These are phyloP conservation scores for Saccharomycopsis sp. DNA, from an alignment of 805 yeast genomes.

Conservation along the genomic window DNA sequence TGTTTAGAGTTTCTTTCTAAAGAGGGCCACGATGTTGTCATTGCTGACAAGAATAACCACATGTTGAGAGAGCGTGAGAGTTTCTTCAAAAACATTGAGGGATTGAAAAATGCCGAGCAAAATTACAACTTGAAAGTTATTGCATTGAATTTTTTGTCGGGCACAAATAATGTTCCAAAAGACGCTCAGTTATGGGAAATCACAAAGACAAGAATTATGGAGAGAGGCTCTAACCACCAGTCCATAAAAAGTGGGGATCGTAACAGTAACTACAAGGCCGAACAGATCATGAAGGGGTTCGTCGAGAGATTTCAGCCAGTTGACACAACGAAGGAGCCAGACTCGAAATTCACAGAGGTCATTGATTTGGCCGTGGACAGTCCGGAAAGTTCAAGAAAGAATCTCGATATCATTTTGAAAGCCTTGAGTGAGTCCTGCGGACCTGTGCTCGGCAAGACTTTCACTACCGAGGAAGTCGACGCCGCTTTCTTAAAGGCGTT, in stretches of 20 bases:
- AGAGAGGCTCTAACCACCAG: conserved; percentile 84
- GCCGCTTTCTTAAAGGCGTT: conserved; percentile 46
- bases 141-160: conserved; percentile 57
- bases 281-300: conserved; percentile 67
- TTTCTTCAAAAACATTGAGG: conserved; percentile 44
- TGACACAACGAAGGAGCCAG: conserved; percentile 42
- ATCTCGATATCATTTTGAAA: conserved; percentile 37
- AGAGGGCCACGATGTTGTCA: conserved; percentile 37
- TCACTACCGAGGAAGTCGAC: conserved; percentile 33
- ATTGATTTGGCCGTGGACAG: conserved; percentile 44
- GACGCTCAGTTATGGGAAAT: conserved; percentile 35
- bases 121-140: conserved; percentile 38
- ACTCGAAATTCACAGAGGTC: conserved; percentile 53
- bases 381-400: conserved; percentile 38
- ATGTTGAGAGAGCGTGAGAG: conserved; percentile 58
- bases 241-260: conserved; percentile 45
- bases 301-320: conserved; percentile 60
- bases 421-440: conserved; percentile 27
- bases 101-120: conserved; percentile 34
- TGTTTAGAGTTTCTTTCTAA: conserved; percentile 30
- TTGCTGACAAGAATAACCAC: conserved; percentile 82
- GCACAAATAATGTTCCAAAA: conserved; percentile 26
- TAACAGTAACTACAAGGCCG: conserved; percentile 38
- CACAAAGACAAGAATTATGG: conserved; percentile 50
- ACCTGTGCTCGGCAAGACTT: no score